Conservation (phyloP, 805 yeast genomes). For the Barnettozyma siamensis region DNA sequence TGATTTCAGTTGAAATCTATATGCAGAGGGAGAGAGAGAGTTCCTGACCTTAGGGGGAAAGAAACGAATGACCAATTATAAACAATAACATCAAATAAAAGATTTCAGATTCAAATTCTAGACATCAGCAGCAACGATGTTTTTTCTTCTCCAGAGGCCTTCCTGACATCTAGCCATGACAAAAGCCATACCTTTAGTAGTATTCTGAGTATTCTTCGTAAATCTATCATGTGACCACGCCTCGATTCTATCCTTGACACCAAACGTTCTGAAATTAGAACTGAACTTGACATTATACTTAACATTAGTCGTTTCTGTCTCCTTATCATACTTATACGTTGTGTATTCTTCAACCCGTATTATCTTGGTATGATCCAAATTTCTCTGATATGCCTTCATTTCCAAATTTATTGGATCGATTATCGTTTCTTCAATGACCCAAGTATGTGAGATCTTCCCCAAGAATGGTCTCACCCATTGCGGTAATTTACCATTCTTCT, state of each 20-base stretch:
- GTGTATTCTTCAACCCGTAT: constrained; percentile 76
- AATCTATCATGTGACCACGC: constrained; percentile 73
- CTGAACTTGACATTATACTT: constrained; percentile 61
- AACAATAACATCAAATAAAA: too few species aligned
- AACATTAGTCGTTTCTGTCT: constrained; percentile 37
- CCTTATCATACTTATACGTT: constrained; percentile 39
- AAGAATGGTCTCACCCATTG: constrained; percentile 70
- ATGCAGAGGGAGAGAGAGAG: too few species aligned
- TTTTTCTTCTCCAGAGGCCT: constrained; percentile 19
- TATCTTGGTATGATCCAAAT: constrained; percentile 76
- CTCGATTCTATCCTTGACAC: constrained; percentile 71
- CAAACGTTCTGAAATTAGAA: constrained; percentile 56
- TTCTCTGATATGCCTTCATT: constrained; percentile 69
- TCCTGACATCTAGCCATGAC: constrained; percentile 64
- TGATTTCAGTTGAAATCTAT: too few species aligned
- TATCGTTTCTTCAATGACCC: constrained; percentile 75
- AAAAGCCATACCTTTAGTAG: constrained; percentile 66
- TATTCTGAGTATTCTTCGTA: constrained; percentile 56
- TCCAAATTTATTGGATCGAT: constrained; percentile 55
- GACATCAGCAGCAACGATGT: not conserved
- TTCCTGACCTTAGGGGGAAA: too few species aligned
- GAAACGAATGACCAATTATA: too few species aligned
- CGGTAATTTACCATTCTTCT: constrained; percentile 78
- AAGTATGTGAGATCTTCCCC: constrained; percentile 62
- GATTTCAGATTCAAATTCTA: too few species aligned